Base-by-base conservation (phyloP, 139 green algal species). In the Picochlorum sp. region DNA sequence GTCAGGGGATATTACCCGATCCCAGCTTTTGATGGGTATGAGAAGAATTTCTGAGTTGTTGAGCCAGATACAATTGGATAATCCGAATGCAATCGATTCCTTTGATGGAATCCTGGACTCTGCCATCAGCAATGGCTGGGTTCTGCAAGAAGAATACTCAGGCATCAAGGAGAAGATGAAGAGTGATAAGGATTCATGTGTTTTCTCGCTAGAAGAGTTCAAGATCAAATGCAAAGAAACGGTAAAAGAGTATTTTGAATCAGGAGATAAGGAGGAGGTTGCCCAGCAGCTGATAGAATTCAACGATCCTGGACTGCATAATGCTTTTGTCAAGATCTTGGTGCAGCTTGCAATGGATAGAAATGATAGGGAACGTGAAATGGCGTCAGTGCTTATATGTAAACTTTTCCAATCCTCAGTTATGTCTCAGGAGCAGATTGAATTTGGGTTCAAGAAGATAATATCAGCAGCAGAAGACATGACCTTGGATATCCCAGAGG, bases 291-390 rank as follows among this genome's bases (percentile, higher is more conserved):
- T 96, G 44, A 20, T 59, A 2, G 81, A 91, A 58, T 69, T 94
- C 33, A 73, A 85, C 4, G 67, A 94, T 64, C 83, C 85, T 2
- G 90, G 84, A 33, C 83, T 95, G 57, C 75, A 88, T 62, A 83
- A 93, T 52, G 81, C 97, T 47, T 88, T 95, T 71, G 80, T 96
- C 30, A 96, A 95, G 76, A 76, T 82, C 33, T 65, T 79, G 1
- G 56, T 96, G 8, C 67, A 74, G 29, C 67, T 87, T 64, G 68
- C 77, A 5, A 80, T 97, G 70, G 91, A 97, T 74, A 61, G 85
- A 18, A 73, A 76, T 10, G 77, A 91, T 59, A 57, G 85, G 5
- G 89, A 97, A 73, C 61, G 85, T 1, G 91, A 97, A 79, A 70
- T 81, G 64, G 64, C 82, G 8, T 82, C 59, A 33, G 55, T 60